Conservation (phyloP, 805 yeast species). For the Ogataea sp. region DNA sequence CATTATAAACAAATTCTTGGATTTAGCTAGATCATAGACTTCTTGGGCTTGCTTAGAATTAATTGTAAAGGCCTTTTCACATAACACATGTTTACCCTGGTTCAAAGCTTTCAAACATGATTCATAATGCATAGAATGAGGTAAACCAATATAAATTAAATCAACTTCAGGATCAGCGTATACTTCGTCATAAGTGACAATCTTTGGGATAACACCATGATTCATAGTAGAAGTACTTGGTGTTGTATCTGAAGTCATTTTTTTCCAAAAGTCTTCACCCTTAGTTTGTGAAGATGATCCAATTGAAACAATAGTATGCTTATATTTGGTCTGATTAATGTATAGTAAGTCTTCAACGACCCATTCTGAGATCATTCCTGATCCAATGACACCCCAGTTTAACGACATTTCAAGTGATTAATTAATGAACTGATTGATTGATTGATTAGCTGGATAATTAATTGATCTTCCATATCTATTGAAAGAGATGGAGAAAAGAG, state of each 20-base stretch:
- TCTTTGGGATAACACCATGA: constrained; percentile 9
- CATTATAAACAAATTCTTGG: constrained; percentile 39
- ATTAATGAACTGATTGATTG: too few relatives aligned
- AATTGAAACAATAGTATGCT: constrained; percentile 29
- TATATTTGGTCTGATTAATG: constrained; percentile 18
- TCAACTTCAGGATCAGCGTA: constrained; percentile 35
- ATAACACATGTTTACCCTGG: constrained; percentile 40
- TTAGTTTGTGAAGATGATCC: constrained; percentile 30
- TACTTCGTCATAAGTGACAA: constrained; percentile 33
- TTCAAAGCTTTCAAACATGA: constrained; percentile 34
- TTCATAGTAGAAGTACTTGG: neutral
- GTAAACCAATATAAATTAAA: constrained; percentile 46
- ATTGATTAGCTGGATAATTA: too few relatives aligned
- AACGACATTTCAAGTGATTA: too few relatives aligned
- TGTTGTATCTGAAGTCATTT: constrained; percentile 8
- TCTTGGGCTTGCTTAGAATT: constrained; percentile 35
- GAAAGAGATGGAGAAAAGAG: too few relatives aligned
- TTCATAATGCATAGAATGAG: constrained; percentile 43
- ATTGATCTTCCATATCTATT: too few relatives aligned
- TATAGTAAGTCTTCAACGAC: constrained; percentile 30
- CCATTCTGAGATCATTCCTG: constrained; percentile 40
- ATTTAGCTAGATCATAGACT: constrained; percentile 34
- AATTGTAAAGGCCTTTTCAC: constrained; percentile 49
- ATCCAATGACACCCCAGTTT: constrained; percentile 41
- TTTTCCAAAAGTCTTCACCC: constrained; percentile 26